Conservation (phyloP, 164 flowering plant genomes). For the Aristolochia contorta region DNA sequence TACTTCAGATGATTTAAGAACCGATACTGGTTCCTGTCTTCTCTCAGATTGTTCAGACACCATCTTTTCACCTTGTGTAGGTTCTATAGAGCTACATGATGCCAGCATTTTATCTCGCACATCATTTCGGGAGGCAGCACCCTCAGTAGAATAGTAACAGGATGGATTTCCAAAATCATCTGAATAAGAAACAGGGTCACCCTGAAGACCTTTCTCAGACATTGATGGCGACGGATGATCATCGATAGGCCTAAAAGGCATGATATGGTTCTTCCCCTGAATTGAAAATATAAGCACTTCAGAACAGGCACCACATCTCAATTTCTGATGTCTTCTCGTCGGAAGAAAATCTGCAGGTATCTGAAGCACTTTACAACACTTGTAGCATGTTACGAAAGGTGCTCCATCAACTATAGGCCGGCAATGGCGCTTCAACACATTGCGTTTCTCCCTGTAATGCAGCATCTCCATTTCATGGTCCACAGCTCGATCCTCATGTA, state of each 20-base stretch:
- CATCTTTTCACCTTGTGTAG: slow-evolving; percentile 1
- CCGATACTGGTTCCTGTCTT: neutral
- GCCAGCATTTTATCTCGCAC: slow-evolving; percentile 8
- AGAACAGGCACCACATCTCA: slow-evolving; percentile 62
- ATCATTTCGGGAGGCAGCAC: slow-evolving; percentile 11
- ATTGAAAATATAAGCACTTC: slow-evolving; percentile 50
- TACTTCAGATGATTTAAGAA: neutral
- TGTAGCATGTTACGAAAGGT: slow-evolving; percentile 54
- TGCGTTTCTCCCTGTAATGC: slow-evolving; percentile 26
- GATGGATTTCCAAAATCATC: slow-evolving; percentile 39
- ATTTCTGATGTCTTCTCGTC: slow-evolving; percentile 30
- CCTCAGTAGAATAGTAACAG: slow-evolving; percentile 33
- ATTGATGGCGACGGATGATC: slow-evolving; percentile 24
- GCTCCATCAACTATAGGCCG: slow-evolving; percentile 69
- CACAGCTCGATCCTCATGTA: slow-evolving; percentile 17
- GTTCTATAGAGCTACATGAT: slow-evolving; percentile 8
- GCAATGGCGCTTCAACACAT: slow-evolving; percentile 30
- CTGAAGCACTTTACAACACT: slow-evolving; percentile 43
- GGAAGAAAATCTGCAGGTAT: slow-evolving; percentile 69
- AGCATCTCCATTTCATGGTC: slow-evolving; percentile 19
- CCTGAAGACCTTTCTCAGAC: slow-evolving; percentile 14
- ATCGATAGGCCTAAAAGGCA: slow-evolving; percentile 23
- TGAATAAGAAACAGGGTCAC: slow-evolving; percentile 36
- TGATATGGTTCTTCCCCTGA: slow-evolving; percentile 22
- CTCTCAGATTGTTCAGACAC: neutral